Percentiles rank a stretch among this genome's conserved stretches.
These are phyloP conservation scores for Larix kaempferi DNA, from an alignment of 75 land plant genomes.

Conservation along the genomic window DNA sequence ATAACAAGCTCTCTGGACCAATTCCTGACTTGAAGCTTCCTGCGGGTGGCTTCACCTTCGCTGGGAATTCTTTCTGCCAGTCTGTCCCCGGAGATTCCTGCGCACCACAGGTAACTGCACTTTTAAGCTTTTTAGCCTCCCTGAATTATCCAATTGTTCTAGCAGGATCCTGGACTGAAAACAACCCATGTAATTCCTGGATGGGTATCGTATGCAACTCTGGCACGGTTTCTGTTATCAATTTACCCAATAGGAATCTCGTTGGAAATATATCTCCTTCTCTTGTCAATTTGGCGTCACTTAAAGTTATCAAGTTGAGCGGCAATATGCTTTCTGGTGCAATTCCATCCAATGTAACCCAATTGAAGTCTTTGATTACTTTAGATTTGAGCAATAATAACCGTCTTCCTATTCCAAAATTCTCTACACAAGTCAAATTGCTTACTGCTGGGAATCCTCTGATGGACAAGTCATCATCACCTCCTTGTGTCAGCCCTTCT, in stretches of 20 bases:
- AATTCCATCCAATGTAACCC: conserved; percentile 48
- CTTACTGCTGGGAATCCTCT: conserved; percentile 35
- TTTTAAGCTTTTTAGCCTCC: conserved; percentile 48
- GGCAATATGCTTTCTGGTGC: conserved; percentile 56
- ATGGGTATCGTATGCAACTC: conserved; percentile 50
- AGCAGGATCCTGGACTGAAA: conserved; percentile 58
- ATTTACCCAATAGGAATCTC: conserved; percentile 42
- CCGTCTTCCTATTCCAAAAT: conserved; percentile 64
- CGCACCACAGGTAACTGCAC: conserved; percentile 58
- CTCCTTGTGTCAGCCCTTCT: background rate
- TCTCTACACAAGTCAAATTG: conserved; percentile 35
- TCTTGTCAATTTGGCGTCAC: conserved; percentile 42
- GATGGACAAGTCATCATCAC: conserved; percentile 10
- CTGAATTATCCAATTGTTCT: conserved; percentile 50
- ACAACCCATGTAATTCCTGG: conserved; percentile 66
- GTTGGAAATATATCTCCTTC: conserved; percentile 74
- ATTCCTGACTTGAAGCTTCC: conserved; percentile 46
- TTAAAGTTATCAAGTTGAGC: conserved; percentile 29
- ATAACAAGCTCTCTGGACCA: conserved; percentile 65
- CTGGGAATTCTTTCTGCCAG: conserved; percentile 56
- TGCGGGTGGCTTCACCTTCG: conserved; percentile 19
- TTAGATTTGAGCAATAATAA: conserved; percentile 62
- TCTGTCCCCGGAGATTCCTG: conserved; percentile 45
- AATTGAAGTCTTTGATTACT: conserved; percentile 36
- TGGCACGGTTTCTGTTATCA: conserved; percentile 27